Evolutionary conservation across 805 yeast genomes (phyloP), one percentile per base, ranked within the genome.

Genomic region (Lipomyces orientalis): DNA sequence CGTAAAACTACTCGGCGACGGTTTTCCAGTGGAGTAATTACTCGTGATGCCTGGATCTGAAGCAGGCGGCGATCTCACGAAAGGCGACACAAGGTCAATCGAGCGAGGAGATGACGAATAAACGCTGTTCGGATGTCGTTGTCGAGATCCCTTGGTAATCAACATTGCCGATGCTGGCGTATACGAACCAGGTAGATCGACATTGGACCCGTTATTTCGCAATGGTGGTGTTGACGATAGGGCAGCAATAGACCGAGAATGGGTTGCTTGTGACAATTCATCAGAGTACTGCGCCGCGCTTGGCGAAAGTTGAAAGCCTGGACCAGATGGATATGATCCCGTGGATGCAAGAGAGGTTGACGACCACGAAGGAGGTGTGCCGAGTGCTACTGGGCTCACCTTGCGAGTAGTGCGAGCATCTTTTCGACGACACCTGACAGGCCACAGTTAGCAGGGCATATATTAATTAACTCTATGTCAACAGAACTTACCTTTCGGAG

Each of bases 61-160:
- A 3, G 52, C 22, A 4, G 66, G 39, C 58, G 35, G 61, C 33
- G 67, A 25, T 43, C 54, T 31, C 39, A 34, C 31, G 19, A 51
- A 54, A 6, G 65, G 65, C 8, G 65, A 34, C 22, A 61, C 65
- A n/a, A 66, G 56, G n/a, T 62, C 64, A n/a, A 59, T 19, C n/a
- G 69, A 62, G 46, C 64, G 62, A 12, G 69, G 69, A 8, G 69
- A 66, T 6, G 65, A 52, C 10, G 69, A 66, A 62, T 66, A 59
- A 10, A 66, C 49, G 25, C 64, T 60, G 39, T 55, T 58, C 16
- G 65, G 65, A 33, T 62, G 62, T 9, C 57, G 31, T n/a, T 43
- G 49, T 16, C 61, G 55, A 16, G 69, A 54, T 37, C 65, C 58
- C 58, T 63, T 63, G 5, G 62, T 52, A 14, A 63, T 22, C 55